Percentiles rank a stretch among this genome's conserved stretches.
These are phyloP conservation scores for Austroboletus olivaceoglutinosus DNA, from an alignment of 1,284 basidiomycete genomes.

Conservation along the genomic window DNA sequence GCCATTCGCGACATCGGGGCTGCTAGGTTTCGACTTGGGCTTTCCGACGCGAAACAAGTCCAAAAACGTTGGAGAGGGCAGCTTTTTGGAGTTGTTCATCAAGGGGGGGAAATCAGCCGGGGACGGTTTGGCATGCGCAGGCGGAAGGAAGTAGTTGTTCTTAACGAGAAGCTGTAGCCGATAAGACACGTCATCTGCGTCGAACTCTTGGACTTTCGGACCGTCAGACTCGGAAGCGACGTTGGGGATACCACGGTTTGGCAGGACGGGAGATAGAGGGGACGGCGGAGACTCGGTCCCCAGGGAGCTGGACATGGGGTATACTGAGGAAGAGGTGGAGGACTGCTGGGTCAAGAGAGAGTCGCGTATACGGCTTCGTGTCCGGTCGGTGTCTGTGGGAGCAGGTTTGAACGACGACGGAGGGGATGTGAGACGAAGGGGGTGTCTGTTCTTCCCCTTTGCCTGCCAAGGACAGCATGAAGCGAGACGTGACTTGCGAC, in stretches of 20 bases:
- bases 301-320: constrained; percentile 62
- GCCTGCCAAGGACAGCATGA: constrained; percentile 20
- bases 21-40: constrained; percentile 59
- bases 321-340: constrained; percentile 66
- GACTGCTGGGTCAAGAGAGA: constrained; percentile 54
- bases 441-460: constrained; percentile 29
- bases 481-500: constrained; percentile 12
- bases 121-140: constrained; percentile 75
- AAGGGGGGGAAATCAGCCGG: constrained; percentile 51
- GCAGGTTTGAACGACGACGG: constrained; percentile 35
- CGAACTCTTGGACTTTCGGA: constrained; percentile 51
- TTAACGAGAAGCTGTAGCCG: constrained; percentile 75
- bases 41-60: constrained; percentile 68
- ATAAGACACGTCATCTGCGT: constrained; percentile 78
- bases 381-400: constrained; percentile 24
- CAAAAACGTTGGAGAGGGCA: constrained; percentile 57
- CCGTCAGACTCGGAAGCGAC: constrained; percentile 49
- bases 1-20: constrained; percentile 47
- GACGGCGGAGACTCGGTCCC: constrained; percentile 58
- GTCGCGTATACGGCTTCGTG: constrained; percentile 41
- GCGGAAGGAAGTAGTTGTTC: constrained; percentile 82
- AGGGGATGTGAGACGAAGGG: constrained; percentile 30
- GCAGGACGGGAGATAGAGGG: constrained; percentile 51
- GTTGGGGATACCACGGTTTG: constrained; percentile 43
- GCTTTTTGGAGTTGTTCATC: constrained; percentile 40